A percentile compares a stretch with the other conserved stretches of the same genome.
Evolutionary conservation across 495 filamentous ascomycete genomes (phyloP).

Genomic region (Neurospora terricola): DNA sequence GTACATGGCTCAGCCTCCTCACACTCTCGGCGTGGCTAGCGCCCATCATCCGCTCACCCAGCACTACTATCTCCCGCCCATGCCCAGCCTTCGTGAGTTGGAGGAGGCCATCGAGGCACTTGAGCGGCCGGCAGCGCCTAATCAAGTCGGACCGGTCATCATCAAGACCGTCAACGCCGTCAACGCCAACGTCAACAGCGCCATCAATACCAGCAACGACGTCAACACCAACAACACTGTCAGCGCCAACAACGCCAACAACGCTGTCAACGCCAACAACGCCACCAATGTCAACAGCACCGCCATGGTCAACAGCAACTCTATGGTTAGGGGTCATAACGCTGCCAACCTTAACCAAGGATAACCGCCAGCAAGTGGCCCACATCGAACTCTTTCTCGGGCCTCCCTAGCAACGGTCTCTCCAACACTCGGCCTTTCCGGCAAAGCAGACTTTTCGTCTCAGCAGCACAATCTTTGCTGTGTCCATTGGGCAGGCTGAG

Average conservation of each 20-base stretch:
- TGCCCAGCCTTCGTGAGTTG: neutral
- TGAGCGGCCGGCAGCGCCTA: neutral
- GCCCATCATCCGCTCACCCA: neutral
- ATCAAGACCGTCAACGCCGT: neutral
- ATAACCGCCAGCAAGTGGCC: no score
- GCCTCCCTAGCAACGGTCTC: no score
- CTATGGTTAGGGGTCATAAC: no score
- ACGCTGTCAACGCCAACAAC: no score
- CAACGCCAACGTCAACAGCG: neutral
- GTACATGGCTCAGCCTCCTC: constrained; percentile 48
- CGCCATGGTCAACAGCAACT: no score
- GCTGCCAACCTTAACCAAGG: no score
- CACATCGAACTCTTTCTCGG: no score
- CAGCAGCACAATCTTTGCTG: neutral
- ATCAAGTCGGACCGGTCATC: neutral
- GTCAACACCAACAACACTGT: neutral
- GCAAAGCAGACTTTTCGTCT: no score
- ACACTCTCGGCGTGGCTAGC: constrained; percentile 29
- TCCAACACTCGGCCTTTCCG: no score
- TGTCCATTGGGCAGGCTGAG: neutral
- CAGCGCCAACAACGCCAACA: no score
- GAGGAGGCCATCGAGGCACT: neutral
- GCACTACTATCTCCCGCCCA: neutral
- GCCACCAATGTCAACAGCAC: no score
- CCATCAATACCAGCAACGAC: neutral